Percentiles rank a stretch among this genome's conserved stretches.
Conservation (phyloP, 345 rosid species). For the Excoecaria agallocha region DNA sequence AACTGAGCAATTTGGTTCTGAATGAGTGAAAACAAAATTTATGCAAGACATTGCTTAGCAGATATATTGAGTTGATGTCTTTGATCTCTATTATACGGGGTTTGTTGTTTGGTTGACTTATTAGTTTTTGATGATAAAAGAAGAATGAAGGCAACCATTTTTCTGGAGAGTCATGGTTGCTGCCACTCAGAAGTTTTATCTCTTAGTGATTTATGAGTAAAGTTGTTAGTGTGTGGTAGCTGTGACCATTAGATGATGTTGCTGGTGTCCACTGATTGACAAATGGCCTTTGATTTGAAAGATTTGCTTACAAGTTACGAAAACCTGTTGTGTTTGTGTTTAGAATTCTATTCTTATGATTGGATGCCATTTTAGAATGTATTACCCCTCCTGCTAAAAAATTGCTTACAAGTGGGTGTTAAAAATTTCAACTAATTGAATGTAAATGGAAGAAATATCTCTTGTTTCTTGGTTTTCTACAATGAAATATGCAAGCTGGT, state of each 20-base stretch:
- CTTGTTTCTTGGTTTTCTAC: constrained; percentile 8
- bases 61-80: background rate
- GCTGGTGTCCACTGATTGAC: background rate
- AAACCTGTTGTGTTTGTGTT: background rate
- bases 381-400: background rate
- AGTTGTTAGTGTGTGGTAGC: background rate
- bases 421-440: background rate
- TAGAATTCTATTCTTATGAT: background rate
- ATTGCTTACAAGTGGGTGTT: background rate
- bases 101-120: background rate
- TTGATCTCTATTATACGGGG: background rate
- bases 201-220: background rate
- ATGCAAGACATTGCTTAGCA: background rate
- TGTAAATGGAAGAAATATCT: background rate
- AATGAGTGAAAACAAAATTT: background rate
- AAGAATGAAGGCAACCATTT: background rate
- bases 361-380: background rate
- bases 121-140: background rate
- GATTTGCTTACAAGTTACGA: background rate
- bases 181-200: background rate
- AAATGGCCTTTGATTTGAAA: constrained; percentile 12
- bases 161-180: background rate
- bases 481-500: constrained; percentile 10
- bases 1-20: background rate
- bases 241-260: background rate